Conservation (phyloP, 2,329 filamentous ascomycete genomes). For the Aspergillus sp. region DNA sequence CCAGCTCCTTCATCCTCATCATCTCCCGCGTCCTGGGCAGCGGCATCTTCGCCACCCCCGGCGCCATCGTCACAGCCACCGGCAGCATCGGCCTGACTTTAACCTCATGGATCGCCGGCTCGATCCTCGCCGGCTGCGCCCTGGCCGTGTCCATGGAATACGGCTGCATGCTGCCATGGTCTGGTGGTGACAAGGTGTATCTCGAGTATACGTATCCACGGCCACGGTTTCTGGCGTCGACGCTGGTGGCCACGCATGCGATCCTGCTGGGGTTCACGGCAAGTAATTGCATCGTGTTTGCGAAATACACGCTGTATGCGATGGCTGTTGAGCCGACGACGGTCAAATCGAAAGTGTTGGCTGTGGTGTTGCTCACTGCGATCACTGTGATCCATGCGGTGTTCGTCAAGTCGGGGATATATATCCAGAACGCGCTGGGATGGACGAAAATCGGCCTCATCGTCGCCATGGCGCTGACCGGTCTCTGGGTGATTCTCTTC, state of each 20-base stretch:
- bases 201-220: conserved; percentile 64
- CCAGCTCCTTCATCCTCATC: conserved; percentile 61
- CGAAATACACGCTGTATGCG: conserved; percentile 60
- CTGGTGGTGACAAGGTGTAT: conserved; percentile 66
- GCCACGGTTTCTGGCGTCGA: conserved; percentile 61
- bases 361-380: conserved; percentile 51
- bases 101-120: conserved; percentile 59
- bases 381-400: conserved; percentile 58
- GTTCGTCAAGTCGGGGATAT: conserved; percentile 54
- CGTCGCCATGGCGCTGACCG: conserved; percentile 57
- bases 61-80: conserved; percentile 60
- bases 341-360: conserved; percentile 51
- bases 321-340: conserved; percentile 49
- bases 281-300: conserved; percentile 66
- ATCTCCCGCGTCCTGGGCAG: conserved; percentile 66
- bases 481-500: conserved; percentile 55
- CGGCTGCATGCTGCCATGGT: conserved; percentile 66
- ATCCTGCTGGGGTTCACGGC: conserved; percentile 64
- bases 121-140: conserved; percentile 57
- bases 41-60: conserved; percentile 69
- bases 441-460: conserved; percentile 61
- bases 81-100: conserved; percentile 64
- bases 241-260: conserved; percentile 59
- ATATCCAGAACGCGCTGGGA: conserved; percentile 57
- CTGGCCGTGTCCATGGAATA: conserved; percentile 62